Evolutionary conservation across 2,329 filamentous ascomycete species (phyloP).

Genomic region (Magnaporthiopsis incrustans): DNA sequence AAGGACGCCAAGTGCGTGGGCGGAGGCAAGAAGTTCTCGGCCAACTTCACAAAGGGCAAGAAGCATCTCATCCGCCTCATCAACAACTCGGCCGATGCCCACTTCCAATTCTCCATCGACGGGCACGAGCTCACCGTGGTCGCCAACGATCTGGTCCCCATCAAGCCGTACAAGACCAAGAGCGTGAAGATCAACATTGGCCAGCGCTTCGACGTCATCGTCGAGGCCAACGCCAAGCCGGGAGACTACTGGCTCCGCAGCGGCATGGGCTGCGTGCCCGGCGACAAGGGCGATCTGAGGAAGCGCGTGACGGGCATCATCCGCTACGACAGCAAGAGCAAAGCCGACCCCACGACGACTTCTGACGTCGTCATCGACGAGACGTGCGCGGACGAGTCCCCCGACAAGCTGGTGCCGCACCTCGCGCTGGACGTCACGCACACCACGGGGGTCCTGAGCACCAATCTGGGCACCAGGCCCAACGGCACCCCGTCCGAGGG

Average conservation of each 20-base stretch:
- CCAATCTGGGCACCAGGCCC: slow-evolving; percentile 8
- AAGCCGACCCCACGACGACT: slow-evolving; percentile 9
- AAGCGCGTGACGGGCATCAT: slow-evolving; percentile 10
- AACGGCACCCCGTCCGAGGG: slow-evolving; percentile 5
- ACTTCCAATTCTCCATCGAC: slow-evolving; percentile 30
- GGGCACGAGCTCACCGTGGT: slow-evolving; percentile 31
- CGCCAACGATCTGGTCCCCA: slow-evolving; percentile 36
- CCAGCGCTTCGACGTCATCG: slow-evolving; percentile 21
- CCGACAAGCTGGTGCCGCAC: slow-evolving; percentile 13
- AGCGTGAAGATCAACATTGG: slow-evolving; percentile 39
- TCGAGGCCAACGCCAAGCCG: slow-evolving; percentile 11
- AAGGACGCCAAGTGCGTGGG: background rate
- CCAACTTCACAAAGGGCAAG: slow-evolving; percentile 13
- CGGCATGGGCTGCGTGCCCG: slow-evolving; percentile 8
- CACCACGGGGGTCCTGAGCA: background rate
- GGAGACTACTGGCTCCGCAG: slow-evolving; percentile 11
- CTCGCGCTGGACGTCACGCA: slow-evolving; percentile 11
- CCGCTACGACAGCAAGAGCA: slow-evolving; percentile 11
- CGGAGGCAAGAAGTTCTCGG: slow-evolving; percentile 6
- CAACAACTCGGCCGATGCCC: slow-evolving; percentile 23
- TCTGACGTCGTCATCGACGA: background rate
- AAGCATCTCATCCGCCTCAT: slow-evolving; percentile 25
- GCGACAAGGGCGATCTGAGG: slow-evolving; percentile 2
- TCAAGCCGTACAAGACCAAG: slow-evolving; percentile 37
- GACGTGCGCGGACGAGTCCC: slow-evolving; percentile 16